Base-by-base conservation (phyloP, 306 rosid species). In the Lathyrus sativus region DNA sequence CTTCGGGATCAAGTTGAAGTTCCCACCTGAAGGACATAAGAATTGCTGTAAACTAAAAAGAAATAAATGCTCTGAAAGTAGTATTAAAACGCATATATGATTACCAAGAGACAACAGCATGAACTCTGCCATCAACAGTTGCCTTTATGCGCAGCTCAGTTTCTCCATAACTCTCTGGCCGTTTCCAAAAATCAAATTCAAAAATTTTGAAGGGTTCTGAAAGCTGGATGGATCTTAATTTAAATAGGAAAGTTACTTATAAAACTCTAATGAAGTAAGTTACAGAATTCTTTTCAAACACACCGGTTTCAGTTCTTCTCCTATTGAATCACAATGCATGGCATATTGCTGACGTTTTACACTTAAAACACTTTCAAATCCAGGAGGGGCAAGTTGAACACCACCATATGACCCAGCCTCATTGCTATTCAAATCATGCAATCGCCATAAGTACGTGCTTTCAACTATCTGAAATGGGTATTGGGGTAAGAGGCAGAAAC, bases 161-260 rank as follows among this genome's bases (percentile, higher is more conserved):
- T 78, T 90, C 85, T 17, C 86, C 84, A 68, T 39, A 76, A 86
- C 96, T 88, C 72, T 89, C 91, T 82, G 98, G 98, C 82, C 98
- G 89, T 90, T 86, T 90, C 88, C 85, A 88, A 88, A 92, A 92
- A 80, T 92, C 93, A 88, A 92, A 90, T 85, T 92, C 96, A 84
- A 92, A 92, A 67, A 90, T 83, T 86, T 84, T 89, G 98, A 90
- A 92, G 80, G 98, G 96, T 80, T 92, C 91, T 72, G 98, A 92
- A 80, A 92, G 93, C 96, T 92, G 91, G 85, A 86, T 69, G 80
- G 74, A 83, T 78, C 75, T 81, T 71, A 74, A 76, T 61, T 80
- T 73, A 73, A 88, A 88, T 78, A 78, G 82, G 64, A 66, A 78
- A 69, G 53, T 77, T 74, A 77, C 74, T 61, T 17, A 45, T 14